Conservation (phyloP, 768 basidiomycete species). For the Trichaptum fuscoviolaceum region DNA sequence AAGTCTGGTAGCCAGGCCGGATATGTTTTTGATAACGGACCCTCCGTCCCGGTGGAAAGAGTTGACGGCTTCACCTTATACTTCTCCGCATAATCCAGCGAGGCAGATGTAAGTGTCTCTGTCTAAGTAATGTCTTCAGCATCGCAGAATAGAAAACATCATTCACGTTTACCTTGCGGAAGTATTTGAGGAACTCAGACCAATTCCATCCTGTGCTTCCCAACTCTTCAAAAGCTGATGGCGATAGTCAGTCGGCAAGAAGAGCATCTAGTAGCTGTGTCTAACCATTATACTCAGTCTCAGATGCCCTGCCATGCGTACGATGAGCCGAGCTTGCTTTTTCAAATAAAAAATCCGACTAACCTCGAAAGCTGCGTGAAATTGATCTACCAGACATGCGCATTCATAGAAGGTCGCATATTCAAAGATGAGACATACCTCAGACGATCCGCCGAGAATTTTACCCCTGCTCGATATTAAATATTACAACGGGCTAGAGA, state of each 20-base stretch:
- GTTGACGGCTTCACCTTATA: background rate
- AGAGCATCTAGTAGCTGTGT: too few relatives aligned
- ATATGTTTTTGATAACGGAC: slow-evolving; percentile 17
- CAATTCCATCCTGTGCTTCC: slow-evolving; percentile 43
- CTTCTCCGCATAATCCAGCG: background rate
- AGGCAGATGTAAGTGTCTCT: background rate
- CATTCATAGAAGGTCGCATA: too few relatives aligned
- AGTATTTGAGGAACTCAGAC: slow-evolving; percentile 37
- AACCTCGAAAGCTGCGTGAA: too few relatives aligned
- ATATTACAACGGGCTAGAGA: too few relatives aligned
- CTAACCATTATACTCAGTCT: slow-evolving; percentile 9
- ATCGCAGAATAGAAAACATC: background rate
- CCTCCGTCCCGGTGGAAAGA: slow-evolving; percentile 7
- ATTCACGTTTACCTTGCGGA: slow-evolving; percentile 18
- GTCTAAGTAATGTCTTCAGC: background rate
- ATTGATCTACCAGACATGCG: too few relatives aligned
- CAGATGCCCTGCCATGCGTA: too few relatives aligned
- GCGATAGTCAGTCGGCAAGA: too few relatives aligned
- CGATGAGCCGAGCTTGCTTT: too few relatives aligned
- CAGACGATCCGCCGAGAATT: slow-evolving; percentile 15
- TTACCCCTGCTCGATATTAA: slow-evolving; percentile 16
- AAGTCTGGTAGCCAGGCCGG: slow-evolving; percentile 8
- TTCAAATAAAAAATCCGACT: too few relatives aligned
- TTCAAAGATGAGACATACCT: background rate
- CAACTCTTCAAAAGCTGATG: slow-evolving; percentile 18